Percentiles rank a stretch among this genome's conserved stretches.
These are phyloP conservation scores for Acorus calamus DNA, from an alignment of 106 monocot genomes.

Conservation along the genomic window DNA sequence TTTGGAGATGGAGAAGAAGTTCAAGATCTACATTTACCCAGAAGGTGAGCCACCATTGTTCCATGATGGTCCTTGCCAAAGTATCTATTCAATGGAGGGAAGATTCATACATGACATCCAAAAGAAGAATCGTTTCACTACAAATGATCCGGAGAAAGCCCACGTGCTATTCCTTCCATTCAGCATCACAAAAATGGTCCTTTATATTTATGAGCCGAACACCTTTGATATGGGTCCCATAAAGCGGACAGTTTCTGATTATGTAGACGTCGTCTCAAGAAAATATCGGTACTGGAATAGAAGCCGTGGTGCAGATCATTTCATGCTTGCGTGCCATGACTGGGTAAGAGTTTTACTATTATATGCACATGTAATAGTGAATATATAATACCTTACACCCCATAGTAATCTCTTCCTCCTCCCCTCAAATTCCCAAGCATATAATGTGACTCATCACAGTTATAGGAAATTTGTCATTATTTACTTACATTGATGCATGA, in stretches of 20 bases:
- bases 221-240: conserved; percentile 14
- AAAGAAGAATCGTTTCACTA: conserved; percentile 18
- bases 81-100: conserved; percentile 56
- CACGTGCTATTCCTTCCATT: conserved; percentile 59
- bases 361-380: no score
- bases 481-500: no score
- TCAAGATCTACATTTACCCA: conserved; percentile 45
- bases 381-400: no score
- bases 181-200: conserved; percentile 47
- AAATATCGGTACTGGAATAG: conserved; percentile 34
- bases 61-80: conserved; percentile 49
- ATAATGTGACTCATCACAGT: no score
- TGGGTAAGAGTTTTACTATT: conserved; percentile 16
- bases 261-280: conserved; percentile 14
- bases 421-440: no score
- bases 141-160: conserved; percentile 39
- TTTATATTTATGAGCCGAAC: conserved; percentile 21
- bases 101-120: conserved; percentile 50
- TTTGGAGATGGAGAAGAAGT: conserved; percentile 57
- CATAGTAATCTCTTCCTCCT: no score
- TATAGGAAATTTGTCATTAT: no score
- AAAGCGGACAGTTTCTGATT: conserved; percentile 22
- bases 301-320: conserved; percentile 35
- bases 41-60: conserved; percentile 66
- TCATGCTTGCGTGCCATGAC: conserved; percentile 35